Base-by-base conservation (phyloP, 352 stramenopile species). In the Phytopythium montanum region DNA sequence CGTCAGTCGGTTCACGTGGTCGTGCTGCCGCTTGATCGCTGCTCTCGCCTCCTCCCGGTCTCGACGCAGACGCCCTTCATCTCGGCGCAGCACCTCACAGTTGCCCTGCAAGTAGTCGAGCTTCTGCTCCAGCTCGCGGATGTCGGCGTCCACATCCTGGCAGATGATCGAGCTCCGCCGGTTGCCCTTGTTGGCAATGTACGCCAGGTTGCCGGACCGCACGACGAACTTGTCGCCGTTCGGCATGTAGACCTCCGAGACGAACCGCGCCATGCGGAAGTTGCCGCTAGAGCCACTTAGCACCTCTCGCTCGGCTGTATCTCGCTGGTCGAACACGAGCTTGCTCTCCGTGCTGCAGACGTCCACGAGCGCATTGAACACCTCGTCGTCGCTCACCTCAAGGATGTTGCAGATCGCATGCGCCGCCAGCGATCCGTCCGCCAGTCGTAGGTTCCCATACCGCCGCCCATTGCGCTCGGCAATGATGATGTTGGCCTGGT, bases 401-500 rank as follows among this genome's bases (percentile, higher is more conserved):
- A 95, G 49, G 44, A 93, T 76, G 53, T 89, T 92, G 61, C 76
- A 88, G 55, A 95, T 88, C 13, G 83, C 75, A 44, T 93, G 81
- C n/a, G 55, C 46, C 0, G 65, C 68, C 3, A 92, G 62, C 9
- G 65, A 49, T 7, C 81, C 81, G 31, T 86, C 74, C 6, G 83
- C 72, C 0, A 92, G 23, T 13, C 77, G 78, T 28, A 95, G 58
- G 55, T 79, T 83, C 2, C 54, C 55, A 34, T 94, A 91, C 12
- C 80, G 67, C 10, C 69, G 61, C n/a, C 70, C 68, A 34, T 54
- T 74, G 5, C 85, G 76, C 56, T 85, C 74, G 2, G 82, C 76
- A 61, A 94, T 94, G 55, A 94, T 85, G 33, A 92, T 93, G 25
- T 78, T 79, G n/a, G 81, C 82, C 60, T 90, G 78, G 45, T 89